Base-by-base conservation (phyloP, 805 yeast genomes). In the Candida germanica region DNA sequence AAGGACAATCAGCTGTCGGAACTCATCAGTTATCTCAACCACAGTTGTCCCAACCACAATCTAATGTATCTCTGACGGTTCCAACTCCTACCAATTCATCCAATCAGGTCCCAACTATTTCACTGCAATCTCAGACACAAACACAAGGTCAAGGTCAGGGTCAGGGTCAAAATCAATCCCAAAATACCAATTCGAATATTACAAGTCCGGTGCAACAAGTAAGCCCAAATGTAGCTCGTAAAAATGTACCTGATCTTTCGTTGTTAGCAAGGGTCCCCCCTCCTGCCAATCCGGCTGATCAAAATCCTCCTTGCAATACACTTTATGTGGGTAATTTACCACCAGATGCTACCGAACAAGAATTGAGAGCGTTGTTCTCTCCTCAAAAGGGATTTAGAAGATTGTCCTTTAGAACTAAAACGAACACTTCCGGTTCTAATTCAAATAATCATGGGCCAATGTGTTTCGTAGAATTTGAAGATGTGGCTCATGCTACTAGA, bases 401-500 rank as follows among this genome's bases (percentile, higher is more conserved):
- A 36, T 72, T 93, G 35, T 85, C 95, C 13, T 93, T 93, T 69
- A 75, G 96, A 50, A 89, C 94, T 12, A 60, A 56, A 30, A 62
- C 59, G 40, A 63, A 56, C 41, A 45, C 60, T 17, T 42, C 48
- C 43, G 43, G 49, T 20, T 66, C 70, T 27, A 43, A 49, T 13
- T 68, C 70, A 28, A 46, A 47, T 20, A 75, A 77, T 47, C 94
- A 84, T 64, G 98, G 98, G 4, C 98, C 98, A 37, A 93, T 93
- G 98, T 93, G 98, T 61, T 93, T 93, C 71, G 98, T 93, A 36
- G 98, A 93, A 67, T 93, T 93, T 66, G 98, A 93, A 50, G 97
- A 91, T 58, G 95, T 93, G 35, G 81, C 84, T 3, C 83, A 78
- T 61, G 98, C 98, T 1, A 87, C 98, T 2, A 74, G 87, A 51